A percentile compares a stretch with the other conserved stretches of the same genome.
Evolutionary conservation across 2,329 filamentous ascomycete species (phyloP).

Genomic region (Fusarium equiseti): DNA sequence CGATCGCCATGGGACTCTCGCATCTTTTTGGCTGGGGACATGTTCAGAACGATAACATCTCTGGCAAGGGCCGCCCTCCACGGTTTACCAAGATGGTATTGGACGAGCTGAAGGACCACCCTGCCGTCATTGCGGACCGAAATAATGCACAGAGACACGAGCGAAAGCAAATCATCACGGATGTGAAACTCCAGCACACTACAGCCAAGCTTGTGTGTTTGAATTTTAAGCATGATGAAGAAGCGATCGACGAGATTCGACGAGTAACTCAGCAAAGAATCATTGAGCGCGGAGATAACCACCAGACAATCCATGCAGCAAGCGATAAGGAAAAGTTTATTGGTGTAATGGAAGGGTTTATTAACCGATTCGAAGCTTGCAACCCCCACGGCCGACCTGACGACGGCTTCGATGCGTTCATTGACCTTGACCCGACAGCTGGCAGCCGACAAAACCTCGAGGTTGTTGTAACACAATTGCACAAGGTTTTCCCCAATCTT

Average conservation of each 20-base stretch:
- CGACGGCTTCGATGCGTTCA: constrained; percentile 82
- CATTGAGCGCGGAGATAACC: constrained; percentile 89
- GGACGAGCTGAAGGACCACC: constrained; percentile 70
- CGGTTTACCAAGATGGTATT: constrained; percentile 81
- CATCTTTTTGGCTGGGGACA: constrained; percentile 93
- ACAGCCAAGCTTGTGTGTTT: constrained; percentile 83
- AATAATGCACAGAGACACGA: constrained; percentile 95
- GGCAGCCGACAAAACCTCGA: constrained; percentile 91
- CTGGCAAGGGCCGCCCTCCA: constrained; percentile 79
- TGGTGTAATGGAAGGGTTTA: constrained; percentile 94
- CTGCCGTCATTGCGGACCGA: constrained; percentile 88
- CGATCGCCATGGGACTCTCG: constrained; percentile 82
- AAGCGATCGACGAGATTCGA: constrained; percentile 78
- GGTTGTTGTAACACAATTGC: constrained; percentile 76
- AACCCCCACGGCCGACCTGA: constrained; percentile 78
- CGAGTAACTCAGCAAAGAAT: constrained; percentile 82
- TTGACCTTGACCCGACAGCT: constrained; percentile 82
- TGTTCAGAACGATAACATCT: constrained; percentile 96
- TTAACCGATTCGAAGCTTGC: constrained; percentile 85
- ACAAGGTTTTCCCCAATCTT: constrained; percentile 82
- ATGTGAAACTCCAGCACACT: constrained; percentile 73
- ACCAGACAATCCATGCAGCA: constrained; percentile 94
- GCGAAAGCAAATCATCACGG: constrained; percentile 86
- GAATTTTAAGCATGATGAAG: constrained; percentile 87
- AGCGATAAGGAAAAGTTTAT: constrained; percentile 80